Evolutionary conservation across 2,329 filamentous ascomycete species (phyloP).

Genomic region (Karstenula rhodostoma): DNA sequence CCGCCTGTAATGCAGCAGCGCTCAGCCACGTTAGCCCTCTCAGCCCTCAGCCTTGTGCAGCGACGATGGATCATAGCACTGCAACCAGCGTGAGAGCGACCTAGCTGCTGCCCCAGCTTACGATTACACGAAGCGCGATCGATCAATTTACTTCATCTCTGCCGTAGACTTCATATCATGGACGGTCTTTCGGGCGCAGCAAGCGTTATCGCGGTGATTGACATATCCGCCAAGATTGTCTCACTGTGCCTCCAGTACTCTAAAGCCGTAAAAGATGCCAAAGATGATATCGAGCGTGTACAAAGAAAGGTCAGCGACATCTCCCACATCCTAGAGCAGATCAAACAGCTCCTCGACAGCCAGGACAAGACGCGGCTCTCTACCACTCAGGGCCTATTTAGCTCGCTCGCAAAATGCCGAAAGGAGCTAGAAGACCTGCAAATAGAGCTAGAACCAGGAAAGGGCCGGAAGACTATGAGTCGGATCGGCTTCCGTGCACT

Average conservation of each 20-base stretch:
- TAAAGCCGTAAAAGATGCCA: slow-evolving; percentile 30
- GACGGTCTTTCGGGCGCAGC: slow-evolving; percentile 46
- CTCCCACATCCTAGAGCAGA: slow-evolving; percentile 31
- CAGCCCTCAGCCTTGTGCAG: slow-evolving; percentile 9
- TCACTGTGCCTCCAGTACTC: slow-evolving; percentile 49
- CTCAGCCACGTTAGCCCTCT: slow-evolving; percentile 17
- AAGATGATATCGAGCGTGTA: slow-evolving; percentile 46
- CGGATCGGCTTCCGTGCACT: slow-evolving; percentile 45
- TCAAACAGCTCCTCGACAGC: slow-evolving; percentile 37
- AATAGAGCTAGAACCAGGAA: slow-evolving; percentile 22
- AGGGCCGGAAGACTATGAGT: slow-evolving; percentile 39
- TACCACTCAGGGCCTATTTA: slow-evolving; percentile 30
- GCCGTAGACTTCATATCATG: slow-evolving; percentile 27
- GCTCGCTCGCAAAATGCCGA: slow-evolving; percentile 26
- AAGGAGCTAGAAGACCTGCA: slow-evolving; percentile 23
- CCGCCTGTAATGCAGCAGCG: slow-evolving; percentile 17
- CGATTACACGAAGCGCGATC: slow-evolving; percentile 7
- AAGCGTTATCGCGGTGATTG: slow-evolving; percentile 49
- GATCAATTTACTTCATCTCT: background rate
- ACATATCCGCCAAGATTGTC: slow-evolving; percentile 49
- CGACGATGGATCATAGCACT: slow-evolving; percentile 19
- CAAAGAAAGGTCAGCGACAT: slow-evolving; percentile 37
- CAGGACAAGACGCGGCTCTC: slow-evolving; percentile 35
- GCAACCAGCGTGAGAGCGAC: slow-evolving; percentile 10
- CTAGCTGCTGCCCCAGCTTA: slow-evolving; percentile 19